Evolutionary conservation across 2,329 filamentous ascomycete genomes (phyloP).

Genomic region (Emericellopsis atlantica): DNA sequence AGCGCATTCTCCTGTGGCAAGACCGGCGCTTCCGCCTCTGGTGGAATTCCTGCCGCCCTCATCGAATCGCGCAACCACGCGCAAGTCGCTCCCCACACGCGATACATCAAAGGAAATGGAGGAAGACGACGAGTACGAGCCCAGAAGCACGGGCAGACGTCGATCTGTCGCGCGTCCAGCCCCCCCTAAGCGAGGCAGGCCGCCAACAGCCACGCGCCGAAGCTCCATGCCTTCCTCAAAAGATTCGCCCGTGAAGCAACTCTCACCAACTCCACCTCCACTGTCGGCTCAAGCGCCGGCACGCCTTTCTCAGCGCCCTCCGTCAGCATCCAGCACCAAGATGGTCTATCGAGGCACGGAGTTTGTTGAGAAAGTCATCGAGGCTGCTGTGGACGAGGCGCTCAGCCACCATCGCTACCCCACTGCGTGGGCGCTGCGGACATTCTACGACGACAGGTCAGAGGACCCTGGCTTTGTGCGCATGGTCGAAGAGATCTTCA

Average conservation of each 20-base stretch:
- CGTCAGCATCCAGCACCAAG: constrained; percentile 11
- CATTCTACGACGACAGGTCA: constrained; percentile 45
- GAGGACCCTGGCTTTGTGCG: constrained; percentile 36
- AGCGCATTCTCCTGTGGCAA: no score
- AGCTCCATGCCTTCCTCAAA: constrained; percentile 4
- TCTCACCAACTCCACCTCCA: neutral
- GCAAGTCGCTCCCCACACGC: constrained; percentile 9
- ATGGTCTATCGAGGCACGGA: constrained; percentile 19
- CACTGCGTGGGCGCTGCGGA: constrained; percentile 48
- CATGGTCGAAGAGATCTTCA: constrained; percentile 45
- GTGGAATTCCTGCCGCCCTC: neutral
- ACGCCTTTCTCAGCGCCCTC: neutral
- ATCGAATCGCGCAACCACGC: neutral
- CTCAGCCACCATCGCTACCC: constrained; percentile 43
- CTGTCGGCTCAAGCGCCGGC: neutral
- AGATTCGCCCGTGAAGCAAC: neutral
- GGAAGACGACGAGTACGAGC: constrained; percentile 30
- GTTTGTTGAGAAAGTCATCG: constrained; percentile 37
- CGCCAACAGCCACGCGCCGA: constrained; percentile 1
- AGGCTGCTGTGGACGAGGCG: constrained; percentile 45
- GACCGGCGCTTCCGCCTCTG: no score
- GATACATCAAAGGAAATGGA: constrained; percentile 16
- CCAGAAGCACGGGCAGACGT: constrained; percentile 17
- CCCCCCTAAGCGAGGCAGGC: constrained; percentile 1
- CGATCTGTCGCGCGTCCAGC: constrained; percentile 5